Evolutionary conservation across 2,329 filamentous ascomycete genomes (phyloP), one percentile per base, ranked within the genome.

Genomic region (Aphanocladium album): DNA sequence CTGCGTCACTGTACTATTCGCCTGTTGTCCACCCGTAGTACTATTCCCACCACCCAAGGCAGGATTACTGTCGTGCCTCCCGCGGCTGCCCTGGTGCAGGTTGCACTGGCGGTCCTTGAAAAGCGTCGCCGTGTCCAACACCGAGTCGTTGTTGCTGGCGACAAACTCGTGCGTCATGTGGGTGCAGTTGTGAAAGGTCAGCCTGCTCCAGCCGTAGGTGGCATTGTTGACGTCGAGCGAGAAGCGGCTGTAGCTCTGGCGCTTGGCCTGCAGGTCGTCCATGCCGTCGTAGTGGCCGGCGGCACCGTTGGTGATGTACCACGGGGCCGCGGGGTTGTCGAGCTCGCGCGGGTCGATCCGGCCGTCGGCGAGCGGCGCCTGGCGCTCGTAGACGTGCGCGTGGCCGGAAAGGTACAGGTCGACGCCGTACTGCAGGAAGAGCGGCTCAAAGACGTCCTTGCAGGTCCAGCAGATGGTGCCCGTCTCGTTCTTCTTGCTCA

Each of bases 151-250:
- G 16, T 60, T 67, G 62, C 65, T 69, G 21, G 68, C 67, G 23
- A 77, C 63, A 53, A 73, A 73, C 23, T 76, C 69, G 62, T 74
- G 72, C 17, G 70, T 73, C 66, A 77, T 45, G 62, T 77, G 74
- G 3, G 73, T 72, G 56, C 68, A 67, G 64, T 77, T 77, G 65
- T 76, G 73, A 62, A 78, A 75, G 2, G 70, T 74, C 49, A 78
- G 64, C 47, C 65, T 68, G 51, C 67, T 71, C 71, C 73, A 77
- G 27, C 74, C 72, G 61, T 75, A 78, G 6, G 66, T 70, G 12
- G 65, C 66, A 54, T 76, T 68, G 46, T 62, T 60, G 12, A 67
- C 67, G 57, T 68, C 69, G 9, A 70, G 66, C 7, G 65, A 65
- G 60, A 71, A 75, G 19, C 62, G 66, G 21, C 60, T 62, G 60